Evolutionary conservation across 1,139 yeast species (phyloP).

Genomic region (Pneumocystis carinii): DNA sequence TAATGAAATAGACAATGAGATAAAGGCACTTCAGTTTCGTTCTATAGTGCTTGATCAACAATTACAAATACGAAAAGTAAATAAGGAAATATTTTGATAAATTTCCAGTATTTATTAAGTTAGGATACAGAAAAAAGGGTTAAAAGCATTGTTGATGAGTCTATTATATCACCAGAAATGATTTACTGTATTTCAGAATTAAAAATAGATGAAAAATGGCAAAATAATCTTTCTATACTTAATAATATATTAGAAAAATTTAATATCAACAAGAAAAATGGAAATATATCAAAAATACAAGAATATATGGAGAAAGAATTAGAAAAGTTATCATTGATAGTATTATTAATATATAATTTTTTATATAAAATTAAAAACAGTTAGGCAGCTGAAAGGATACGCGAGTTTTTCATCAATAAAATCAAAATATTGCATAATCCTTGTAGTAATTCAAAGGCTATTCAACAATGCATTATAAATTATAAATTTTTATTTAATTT

Average conservation of each 20-base stretch:
- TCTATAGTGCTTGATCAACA: neutral
- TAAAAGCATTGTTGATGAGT: slow-evolving; percentile 10
- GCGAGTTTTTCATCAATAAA: slow-evolving; percentile 50
- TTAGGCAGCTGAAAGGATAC: slow-evolving; percentile 52
- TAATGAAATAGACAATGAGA: neutral
- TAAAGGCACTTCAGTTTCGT: neutral
- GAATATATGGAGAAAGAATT: slow-evolving; percentile 6
- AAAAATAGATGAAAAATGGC: slow-evolving; percentile 11
- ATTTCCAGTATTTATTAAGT: slow-evolving; percentile 1
- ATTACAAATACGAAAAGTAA: neutral
- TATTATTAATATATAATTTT: slow-evolving; percentile 19
- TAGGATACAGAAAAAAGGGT: slow-evolving; percentile 13
- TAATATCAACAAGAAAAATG: slow-evolving; percentile 5
- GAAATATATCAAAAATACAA: slow-evolving; percentile 10
- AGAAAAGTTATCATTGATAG: neutral
- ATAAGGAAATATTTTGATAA: neutral
- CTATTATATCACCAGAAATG: slow-evolving; percentile 18
- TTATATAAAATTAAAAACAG: slow-evolving; percentile 29
- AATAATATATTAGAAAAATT: slow-evolving; percentile 9
- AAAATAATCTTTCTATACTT: slow-evolving; percentile 14
- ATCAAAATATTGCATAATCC: slow-evolving; percentile 48
- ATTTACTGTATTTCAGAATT: slow-evolving; percentile 14
- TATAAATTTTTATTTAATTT: slow-evolving; percentile 49
- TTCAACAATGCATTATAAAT: slow-evolving; percentile 49
- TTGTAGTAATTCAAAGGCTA: slow-evolving; percentile 43